These are phyloP conservation scores for Xylaria sp. DNA, from an alignment of 2,329 filamentous ascomycete genomes.

Conservation along the genomic window DNA sequence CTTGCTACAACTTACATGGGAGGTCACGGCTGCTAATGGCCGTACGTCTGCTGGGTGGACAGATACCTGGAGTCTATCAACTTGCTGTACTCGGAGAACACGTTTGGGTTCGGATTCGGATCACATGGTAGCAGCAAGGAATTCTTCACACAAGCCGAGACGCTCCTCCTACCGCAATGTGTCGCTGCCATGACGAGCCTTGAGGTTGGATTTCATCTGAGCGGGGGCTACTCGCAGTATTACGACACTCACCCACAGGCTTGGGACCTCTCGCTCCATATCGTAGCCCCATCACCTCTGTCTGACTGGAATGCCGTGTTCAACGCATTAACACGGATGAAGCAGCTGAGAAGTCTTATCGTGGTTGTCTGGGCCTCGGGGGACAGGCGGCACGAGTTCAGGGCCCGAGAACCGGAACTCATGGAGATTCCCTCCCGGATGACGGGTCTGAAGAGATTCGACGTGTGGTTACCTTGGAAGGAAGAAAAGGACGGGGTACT, in stretches of 20 bases:
- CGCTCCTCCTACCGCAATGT: slow-evolving; percentile 27
- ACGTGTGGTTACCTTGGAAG: slow-evolving; percentile 30
- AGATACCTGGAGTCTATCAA: slow-evolving; percentile 31
- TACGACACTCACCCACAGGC: slow-evolving; percentile 28
- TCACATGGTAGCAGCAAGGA: slow-evolving; percentile 22
- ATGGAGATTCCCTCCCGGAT: slow-evolving; percentile 29
- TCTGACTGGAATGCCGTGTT: slow-evolving; percentile 28
- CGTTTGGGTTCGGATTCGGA: slow-evolving; percentile 29
- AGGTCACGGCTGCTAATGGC: slow-evolving; percentile 12
- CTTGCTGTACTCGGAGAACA: slow-evolving; percentile 28
- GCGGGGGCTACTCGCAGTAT: slow-evolving; percentile 30
- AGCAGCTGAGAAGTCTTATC: slow-evolving; percentile 24
- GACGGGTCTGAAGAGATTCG: slow-evolving; percentile 26
- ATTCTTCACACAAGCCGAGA: slow-evolving; percentile 28
- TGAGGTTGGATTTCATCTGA: slow-evolving; percentile 29
- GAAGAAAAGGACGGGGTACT: slow-evolving; percentile 17
- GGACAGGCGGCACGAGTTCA: slow-evolving; percentile 28
- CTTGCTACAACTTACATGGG: neutral
- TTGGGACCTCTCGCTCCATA: slow-evolving; percentile 27
- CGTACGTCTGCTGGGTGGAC: neutral
- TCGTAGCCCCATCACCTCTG: slow-evolving; percentile 24
- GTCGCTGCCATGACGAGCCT: slow-evolving; percentile 27
- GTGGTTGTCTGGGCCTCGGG: slow-evolving; percentile 31
- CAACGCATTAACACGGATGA: slow-evolving; percentile 25
- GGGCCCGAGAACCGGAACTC: slow-evolving; percentile 22